Base-by-base conservation (phyloP, 2,329 filamentous ascomycete genomes). In the Hypomyces rosellus region DNA sequence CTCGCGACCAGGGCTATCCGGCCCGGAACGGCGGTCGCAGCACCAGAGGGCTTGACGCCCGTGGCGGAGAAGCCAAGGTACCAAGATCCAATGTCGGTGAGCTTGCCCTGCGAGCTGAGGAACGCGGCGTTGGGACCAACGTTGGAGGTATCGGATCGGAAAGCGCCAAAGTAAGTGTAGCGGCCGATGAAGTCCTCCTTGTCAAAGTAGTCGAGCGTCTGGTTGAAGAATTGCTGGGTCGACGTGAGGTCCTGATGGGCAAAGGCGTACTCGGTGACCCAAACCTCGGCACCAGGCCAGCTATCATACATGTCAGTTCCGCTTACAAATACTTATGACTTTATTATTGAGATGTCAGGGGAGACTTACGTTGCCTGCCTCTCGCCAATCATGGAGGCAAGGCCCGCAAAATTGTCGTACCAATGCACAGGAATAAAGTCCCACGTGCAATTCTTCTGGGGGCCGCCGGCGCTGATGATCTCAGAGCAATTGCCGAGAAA, bases 261-360 rank as follows among this genome's bases (percentile, higher is more conserved):
- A 49, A 76, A 75, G 36, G 84, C 87, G 64, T 85, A 90, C 67
- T 93, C 88, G 22, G 88, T 92, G 11, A 92, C 73, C 88, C 88
- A 92, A 54, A 91, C 80, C 3, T 77, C 74, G 34, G 73, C 71
- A 54, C 78, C 74, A 8, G 81, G 82, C 64, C 81, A 85, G 18
- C 78, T 81, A 44, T 25, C 5, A 12, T 8, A 9, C 12, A 4
- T 36, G 20, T 52, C 18, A 57, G 45, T 30, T 36, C 20, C 9
- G 7, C 20, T 7, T 2, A 13, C 2, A 30, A 7, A 11, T 30
- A 11, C 8, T 18, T 18, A 20, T 41, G 11, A 12, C 30, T 13
- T 7, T 8, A 8, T 38, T 41, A 4, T 16, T 42, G 14, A 20
- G 20, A 20, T 20, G 7, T 33, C 20, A 38, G 25, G n/a, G 18